Evolutionary conservation across 2,329 filamentous ascomycete genomes (phyloP), one percentile per base, ranked within the genome.

Genomic region (Xylaria sp.): DNA sequence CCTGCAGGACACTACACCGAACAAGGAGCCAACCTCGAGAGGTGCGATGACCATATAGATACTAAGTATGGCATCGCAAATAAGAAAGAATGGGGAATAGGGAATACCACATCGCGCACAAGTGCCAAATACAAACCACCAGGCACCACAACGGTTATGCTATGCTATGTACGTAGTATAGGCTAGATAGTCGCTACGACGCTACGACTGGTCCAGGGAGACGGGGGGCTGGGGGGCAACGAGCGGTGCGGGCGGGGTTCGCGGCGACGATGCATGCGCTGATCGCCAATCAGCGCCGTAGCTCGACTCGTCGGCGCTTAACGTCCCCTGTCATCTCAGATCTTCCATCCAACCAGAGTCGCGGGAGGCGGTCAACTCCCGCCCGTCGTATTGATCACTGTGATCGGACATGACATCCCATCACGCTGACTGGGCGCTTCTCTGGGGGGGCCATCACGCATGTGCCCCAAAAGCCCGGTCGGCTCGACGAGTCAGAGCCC

Each of bases 401-500:
- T 71, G 65, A 71, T 63, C 63, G 35, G 59, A 37, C 67, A 75
- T 75, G 72, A 71, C 70, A 72, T 73, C 71, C 72, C 71, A 70
- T 70, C 74, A 72, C 73, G 66, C 75, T 77, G 70, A 78, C 66
- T 78, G 77, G 81, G 77, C 80, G 78, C 81, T 79, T 80, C 78
- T 76, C 75, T 74, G 76, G 76, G 74, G 76, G 32, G 54, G 70
- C 75, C 74, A 70, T 81, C 76, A 83, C 83, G 75, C 76, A 76
- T 73, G 71, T 73, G 71, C 79, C 80, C 78, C 76, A 75, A 77
- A 77, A 78, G 66, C 74, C 70, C 72, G 68, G 65, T 37, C 65
- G 55, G 21, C 51, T 73, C 69, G 80, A 80, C 82, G 81, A 84
- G 82, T 83, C 75, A 81, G 79, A 79, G 74, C 78, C 77, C 76